Percentiles rank a stretch among this genome's conserved stretches.
Conservation (phyloP, 2,329 filamentous ascomycete species). For the Fusarium pilosicola region DNA sequence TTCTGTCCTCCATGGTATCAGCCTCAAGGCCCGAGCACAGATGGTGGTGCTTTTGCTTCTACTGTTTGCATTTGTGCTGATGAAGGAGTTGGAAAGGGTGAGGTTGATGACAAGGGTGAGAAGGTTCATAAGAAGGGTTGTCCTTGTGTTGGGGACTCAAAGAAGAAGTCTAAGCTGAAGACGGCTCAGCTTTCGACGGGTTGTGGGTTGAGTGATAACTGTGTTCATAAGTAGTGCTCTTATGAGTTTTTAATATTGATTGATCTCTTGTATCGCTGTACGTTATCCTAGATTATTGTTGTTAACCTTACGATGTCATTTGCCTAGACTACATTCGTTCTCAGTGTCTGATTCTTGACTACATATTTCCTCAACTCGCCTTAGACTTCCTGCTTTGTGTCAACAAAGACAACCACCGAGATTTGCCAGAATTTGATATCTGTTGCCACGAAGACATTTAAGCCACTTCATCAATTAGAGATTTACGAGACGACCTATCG, state of each 20-base stretch:
- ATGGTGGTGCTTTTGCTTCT: not conserved
- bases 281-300: too few species aligned
- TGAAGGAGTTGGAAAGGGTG: not conserved
- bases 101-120: not conserved
- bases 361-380: too few species aligned
- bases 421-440: fast-evolving
- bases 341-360: not conserved
- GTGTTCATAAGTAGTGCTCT: not conserved
- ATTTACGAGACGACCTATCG: not conserved
- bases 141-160: not conserved
- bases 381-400: not conserved
- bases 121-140: not conserved
- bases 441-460: fast-evolving
- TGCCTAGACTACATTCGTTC: too few species aligned
- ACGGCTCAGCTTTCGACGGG: not conserved
- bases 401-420: fast-evolving
- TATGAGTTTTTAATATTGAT: not conserved
- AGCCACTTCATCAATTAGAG: too few species aligned
- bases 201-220: not conserved
- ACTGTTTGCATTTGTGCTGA: not conserved
- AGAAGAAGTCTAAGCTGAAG: not conserved
- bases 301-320: too few species aligned
- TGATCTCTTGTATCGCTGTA: not conserved
- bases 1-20: conserved; percentile 6
- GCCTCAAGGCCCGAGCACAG: not conserved